Conservation (phyloP, 108 stramenopile species). For the Nitzschia palea region DNA sequence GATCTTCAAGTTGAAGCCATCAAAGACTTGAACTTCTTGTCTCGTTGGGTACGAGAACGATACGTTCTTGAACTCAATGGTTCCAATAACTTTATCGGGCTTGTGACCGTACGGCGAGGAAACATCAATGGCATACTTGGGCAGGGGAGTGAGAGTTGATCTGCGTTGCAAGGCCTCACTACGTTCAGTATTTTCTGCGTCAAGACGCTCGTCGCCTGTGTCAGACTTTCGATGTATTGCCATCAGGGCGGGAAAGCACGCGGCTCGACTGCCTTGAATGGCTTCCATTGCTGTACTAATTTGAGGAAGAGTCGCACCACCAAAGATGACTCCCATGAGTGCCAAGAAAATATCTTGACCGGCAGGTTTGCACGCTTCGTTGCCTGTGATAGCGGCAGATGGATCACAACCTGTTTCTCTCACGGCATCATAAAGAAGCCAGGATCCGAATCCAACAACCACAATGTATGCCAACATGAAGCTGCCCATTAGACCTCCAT, state of each 20-base stretch:
- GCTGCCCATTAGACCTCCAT: constrained; percentile 42
- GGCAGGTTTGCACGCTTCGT: constrained; percentile 34
- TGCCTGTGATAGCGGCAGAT: constrained; percentile 30
- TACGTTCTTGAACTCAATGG: constrained; percentile 45
- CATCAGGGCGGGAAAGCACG: constrained; percentile 39
- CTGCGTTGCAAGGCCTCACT: not conserved
- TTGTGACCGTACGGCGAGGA: constrained; percentile 49
- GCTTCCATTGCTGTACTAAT: constrained; percentile 34
- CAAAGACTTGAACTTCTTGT: constrained; percentile 38
- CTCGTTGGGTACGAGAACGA: constrained; percentile 68
- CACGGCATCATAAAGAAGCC: constrained; percentile 22
- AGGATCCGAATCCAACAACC: constrained; percentile 36
- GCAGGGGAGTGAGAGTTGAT: not conserved
- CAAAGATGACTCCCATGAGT: constrained; percentile 47
- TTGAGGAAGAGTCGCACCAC: constrained; percentile 42
- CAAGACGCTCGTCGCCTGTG: constrained; percentile 5
- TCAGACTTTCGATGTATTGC: constrained; percentile 36
- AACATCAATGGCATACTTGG: constrained; percentile 40
- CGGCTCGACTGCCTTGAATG: constrained; percentile 31
- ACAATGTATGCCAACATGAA: constrained; percentile 29
- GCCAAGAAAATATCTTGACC: constrained; percentile 44
- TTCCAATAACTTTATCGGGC: constrained; percentile 34
- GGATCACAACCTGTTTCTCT: constrained; percentile 51
- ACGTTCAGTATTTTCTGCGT: constrained; percentile 1
- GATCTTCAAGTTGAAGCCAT: constrained; percentile 55